Percentiles rank a stretch among this genome's conserved stretches.
phyloP scores from a whole-genome alignment of 208 protist species.

The Acanthamoeba healyi region DNA sequence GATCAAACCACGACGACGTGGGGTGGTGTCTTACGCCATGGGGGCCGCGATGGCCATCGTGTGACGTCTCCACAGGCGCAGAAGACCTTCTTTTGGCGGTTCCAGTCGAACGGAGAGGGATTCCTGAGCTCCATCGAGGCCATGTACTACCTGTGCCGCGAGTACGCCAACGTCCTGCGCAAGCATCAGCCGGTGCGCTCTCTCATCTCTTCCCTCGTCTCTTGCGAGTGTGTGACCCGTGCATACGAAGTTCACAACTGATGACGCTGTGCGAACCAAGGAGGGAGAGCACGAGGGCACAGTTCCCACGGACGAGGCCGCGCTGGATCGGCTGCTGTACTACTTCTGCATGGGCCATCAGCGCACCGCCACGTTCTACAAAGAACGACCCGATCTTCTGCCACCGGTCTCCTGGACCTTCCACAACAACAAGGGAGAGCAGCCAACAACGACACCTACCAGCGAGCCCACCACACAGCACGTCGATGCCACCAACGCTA shows the following conservation, averaged over 20 bases:
- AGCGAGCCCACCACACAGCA: too few species aligned
- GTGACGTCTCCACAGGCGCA: neutral
- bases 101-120: neutral
- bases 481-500: too few species aligned
- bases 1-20: too few species aligned
- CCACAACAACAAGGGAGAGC: slow-evolving; percentile 13
- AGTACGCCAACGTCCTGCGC: neutral
- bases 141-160: slow-evolving; percentile 39
- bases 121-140: slow-evolving; percentile 18
- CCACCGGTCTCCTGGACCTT: slow-evolving; percentile 3
- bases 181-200: neutral
- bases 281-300: neutral
- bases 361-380: neutral
- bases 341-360: slow-evolving; percentile 36
- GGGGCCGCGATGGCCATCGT: neutral
- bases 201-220: neutral
- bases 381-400: neutral
- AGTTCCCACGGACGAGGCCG: neutral
- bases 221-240: too few species aligned
- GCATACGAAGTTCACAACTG: too few species aligned
- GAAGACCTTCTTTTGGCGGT: slow-evolving; percentile 28
- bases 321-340: neutral
- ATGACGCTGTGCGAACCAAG: too few species aligned
- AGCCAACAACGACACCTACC: too few species aligned
- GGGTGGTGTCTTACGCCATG: too few species aligned